These are phyloP conservation scores for Globisporangium takayamanum DNA, from an alignment of 352 stramenopile genomes.

Conservation along the genomic window DNA sequence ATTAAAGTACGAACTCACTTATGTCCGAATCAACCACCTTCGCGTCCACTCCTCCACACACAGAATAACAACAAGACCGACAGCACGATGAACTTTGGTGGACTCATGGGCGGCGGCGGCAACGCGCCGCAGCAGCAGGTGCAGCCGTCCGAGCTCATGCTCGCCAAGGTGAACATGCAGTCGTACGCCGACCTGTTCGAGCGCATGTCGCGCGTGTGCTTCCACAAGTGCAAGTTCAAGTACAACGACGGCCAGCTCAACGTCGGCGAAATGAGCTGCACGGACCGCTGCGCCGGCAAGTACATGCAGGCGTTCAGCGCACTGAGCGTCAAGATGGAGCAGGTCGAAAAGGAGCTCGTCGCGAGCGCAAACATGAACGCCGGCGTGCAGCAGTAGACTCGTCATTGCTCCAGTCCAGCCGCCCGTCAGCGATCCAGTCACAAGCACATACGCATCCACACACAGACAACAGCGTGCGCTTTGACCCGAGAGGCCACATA, in stretches of 20 bases:
- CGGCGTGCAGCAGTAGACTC: conserved; percentile 26
- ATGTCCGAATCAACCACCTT: neutral
- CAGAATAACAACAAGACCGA: neutral
- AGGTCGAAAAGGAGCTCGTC: conserved; percentile 92
- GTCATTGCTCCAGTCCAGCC: neutral
- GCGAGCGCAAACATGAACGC: conserved; percentile 48
- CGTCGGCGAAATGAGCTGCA: conserved; percentile 97
- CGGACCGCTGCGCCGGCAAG: conserved; percentile 96
- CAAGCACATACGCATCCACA: neutral
- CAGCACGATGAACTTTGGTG: conserved; percentile 68
- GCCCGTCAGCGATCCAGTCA: neutral
- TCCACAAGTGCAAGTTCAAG: conserved; percentile 94
- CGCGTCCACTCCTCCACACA: neutral
- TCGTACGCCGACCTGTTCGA: conserved; percentile 90
- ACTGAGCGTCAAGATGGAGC: conserved; percentile 92
- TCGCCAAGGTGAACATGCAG: conserved; percentile 90
- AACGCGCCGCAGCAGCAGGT: conserved; percentile 36
- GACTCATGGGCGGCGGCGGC: conserved; percentile 56
- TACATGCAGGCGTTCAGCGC: conserved; percentile 97
- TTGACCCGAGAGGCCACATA: too few relatives aligned
- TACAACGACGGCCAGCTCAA: conserved; percentile 96
- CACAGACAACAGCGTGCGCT: neutral
- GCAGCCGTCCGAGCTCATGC: conserved; percentile 80
- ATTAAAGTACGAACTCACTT: neutral
- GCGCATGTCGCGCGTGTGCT: conserved; percentile 88